These are phyloP conservation scores for Chenopodium berlandieri DNA, from an alignment of 148 eudicot genomes.

Conservation along the genomic window DNA sequence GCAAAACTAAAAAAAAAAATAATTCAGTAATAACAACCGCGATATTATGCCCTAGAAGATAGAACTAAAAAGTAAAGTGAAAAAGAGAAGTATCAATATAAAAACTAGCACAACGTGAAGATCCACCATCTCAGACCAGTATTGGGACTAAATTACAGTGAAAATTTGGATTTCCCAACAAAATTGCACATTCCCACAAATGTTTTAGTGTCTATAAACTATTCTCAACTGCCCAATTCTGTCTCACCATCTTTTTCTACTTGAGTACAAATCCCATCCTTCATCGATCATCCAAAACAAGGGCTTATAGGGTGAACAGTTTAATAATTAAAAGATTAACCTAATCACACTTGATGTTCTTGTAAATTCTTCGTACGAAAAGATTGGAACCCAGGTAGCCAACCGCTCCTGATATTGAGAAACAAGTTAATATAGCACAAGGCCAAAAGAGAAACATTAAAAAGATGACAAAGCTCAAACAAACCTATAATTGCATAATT, in stretches of 20 bases:
- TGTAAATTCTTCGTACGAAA: conserved; percentile 58
- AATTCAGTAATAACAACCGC: not conserved
- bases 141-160: conserved; percentile 23
- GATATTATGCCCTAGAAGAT: not conserved
- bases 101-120: not conserved
- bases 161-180: conserved; percentile 22
- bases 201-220: conserved; percentile 18
- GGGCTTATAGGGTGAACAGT: not conserved
- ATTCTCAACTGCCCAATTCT: conserved; percentile 6
- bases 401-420: conserved; percentile 44
- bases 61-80: not conserved
- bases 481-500: not conserved
- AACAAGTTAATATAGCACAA: not conserved
- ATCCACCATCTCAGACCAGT: conserved; percentile 16
- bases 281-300: conserved; percentile 9
- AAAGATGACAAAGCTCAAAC: not conserved
- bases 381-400: conserved; percentile 55
- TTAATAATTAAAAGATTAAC: conserved; percentile 3
- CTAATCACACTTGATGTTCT: conserved; percentile 63
- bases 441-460: not conserved
- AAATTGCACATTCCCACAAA: conserved; percentile 30
- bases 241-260: conserved; percentile 6
- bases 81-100: not conserved
- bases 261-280: not conserved
- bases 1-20: not conserved